phyloP scores from a whole-genome alignment of 441 rosid species.

The Populus tomentosa region DNA sequence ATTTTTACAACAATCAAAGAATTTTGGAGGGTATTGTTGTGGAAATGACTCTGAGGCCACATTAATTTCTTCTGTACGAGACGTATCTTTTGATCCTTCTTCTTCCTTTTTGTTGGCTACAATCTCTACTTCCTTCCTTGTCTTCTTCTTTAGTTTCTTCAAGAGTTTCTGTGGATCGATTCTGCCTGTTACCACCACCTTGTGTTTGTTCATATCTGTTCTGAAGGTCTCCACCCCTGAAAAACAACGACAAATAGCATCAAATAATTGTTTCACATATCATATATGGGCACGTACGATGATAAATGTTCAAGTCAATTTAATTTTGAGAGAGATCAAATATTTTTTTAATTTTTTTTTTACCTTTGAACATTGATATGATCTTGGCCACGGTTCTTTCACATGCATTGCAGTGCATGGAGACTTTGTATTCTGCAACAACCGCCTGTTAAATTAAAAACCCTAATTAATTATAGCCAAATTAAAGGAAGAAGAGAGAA shows the following conservation, averaged over 20 bases:
- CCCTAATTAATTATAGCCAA: not conserved
- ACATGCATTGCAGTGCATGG: slow-evolving; percentile 80
- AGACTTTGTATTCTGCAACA: slow-evolving; percentile 40
- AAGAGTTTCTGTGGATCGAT: slow-evolving; percentile 50
- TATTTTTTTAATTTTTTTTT: not conserved
- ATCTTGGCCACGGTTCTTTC: slow-evolving; percentile 55
- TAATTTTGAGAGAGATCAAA: not conserved
- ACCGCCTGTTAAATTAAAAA: slow-evolving; percentile 20
- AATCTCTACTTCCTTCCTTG: slow-evolving; percentile 57
- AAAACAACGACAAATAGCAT: not conserved
- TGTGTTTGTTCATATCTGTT: slow-evolving; percentile 61
- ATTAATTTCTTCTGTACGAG: not conserved
- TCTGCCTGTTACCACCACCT: slow-evolving; percentile 45
- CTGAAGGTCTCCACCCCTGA: slow-evolving; percentile 65
- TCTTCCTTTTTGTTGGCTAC: slow-evolving; percentile 19
- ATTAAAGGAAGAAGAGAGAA: not conserved
- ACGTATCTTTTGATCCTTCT: not conserved
- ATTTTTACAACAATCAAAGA: slow-evolving; percentile 21
- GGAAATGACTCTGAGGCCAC: not conserved
- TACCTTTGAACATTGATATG: slow-evolving; percentile 60
- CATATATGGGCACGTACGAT: not conserved
- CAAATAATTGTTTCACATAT: not conserved
- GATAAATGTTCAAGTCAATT: not conserved
- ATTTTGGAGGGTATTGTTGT: slow-evolving; percentile 1
- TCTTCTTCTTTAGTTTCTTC: slow-evolving; percentile 69